A percentile compares a stretch with the other conserved stretches of the same genome.
phyloP scores from a whole-genome alignment of 306 rosid species.

The Cucumis melo region DNA sequence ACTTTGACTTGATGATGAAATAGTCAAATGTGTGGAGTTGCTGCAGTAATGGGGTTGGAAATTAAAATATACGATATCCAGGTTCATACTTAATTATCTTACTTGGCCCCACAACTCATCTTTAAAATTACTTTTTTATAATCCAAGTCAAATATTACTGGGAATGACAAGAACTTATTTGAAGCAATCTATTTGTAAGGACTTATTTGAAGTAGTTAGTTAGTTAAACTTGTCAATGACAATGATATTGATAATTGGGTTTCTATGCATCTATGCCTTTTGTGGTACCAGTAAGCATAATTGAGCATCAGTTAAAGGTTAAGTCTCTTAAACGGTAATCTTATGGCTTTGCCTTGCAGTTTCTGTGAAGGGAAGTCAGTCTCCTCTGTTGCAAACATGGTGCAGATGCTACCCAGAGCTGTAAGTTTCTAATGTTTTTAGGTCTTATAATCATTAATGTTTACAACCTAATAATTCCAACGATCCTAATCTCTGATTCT shows the following conservation, averaged over 20 bases:
- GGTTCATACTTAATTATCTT: not conserved
- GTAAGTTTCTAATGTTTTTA: not conserved
- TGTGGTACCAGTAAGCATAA: not conserved
- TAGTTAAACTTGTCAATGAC: no score
- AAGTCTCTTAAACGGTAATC: not conserved
- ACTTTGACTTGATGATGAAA: not conserved
- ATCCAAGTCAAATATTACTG: not conserved
- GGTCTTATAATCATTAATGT: not conserved
- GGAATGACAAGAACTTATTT: not conserved
- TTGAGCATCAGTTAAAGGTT: not conserved
- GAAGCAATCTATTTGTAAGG: not conserved
- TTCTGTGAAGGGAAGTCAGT: not conserved
- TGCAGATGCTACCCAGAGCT: not conserved
- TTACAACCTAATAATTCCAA: not conserved
- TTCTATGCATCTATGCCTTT: not conserved
- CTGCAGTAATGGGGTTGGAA: not conserved
- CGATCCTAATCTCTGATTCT: not conserved
- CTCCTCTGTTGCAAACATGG: not conserved
- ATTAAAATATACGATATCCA: not conserved
- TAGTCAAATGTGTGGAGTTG: not conserved
- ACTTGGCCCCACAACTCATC: not conserved
- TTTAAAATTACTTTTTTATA: not conserved
- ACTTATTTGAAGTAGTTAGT: not conserved
- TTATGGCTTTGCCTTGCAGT: not conserved
- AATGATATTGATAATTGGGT: not conserved